Percentiles rank a stretch among this genome's conserved stretches.
phyloP scores from a whole-genome alignment of 805 yeast species.

The Candida parachauliodes region DNA sequence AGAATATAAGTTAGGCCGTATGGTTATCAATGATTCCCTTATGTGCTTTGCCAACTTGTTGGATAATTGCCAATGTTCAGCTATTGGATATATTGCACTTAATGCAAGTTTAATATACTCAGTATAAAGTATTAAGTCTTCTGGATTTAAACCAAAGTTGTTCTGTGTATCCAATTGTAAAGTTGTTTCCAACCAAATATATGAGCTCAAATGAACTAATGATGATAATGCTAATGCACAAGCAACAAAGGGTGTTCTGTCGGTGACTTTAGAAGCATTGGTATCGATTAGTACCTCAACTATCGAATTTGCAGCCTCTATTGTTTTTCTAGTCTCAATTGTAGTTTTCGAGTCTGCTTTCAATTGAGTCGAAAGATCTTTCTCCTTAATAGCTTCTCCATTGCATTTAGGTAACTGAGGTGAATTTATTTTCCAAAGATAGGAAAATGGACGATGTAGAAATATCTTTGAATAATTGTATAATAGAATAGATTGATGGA shows the following conservation, averaged over 20 bases:
- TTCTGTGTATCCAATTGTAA: slow-evolving; percentile 15
- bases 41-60: slow-evolving; percentile 45
- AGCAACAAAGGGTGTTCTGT: slow-evolving; percentile 50
- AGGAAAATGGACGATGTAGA: slow-evolving; percentile 52
- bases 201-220: slow-evolving; percentile 50
- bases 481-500: slow-evolving; percentile 47
- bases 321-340: slow-evolving; percentile 51
- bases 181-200: slow-evolving; percentile 48
- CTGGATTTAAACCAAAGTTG: slow-evolving; percentile 17
- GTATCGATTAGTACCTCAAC: slow-evolving; percentile 46
- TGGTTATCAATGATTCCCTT: slow-evolving; percentile 40
- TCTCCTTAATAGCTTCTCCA: slow-evolving; percentile 12
- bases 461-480: slow-evolving; percentile 52
- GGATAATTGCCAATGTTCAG: slow-evolving; percentile 50
- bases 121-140: slow-evolving; percentile 41
- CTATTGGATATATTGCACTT: slow-evolving; percentile 46
- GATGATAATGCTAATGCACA: slow-evolving; percentile 53
- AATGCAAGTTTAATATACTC: slow-evolving; percentile 49
- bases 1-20: slow-evolving; percentile 39
- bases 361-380: slow-evolving; percentile 13
- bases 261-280: slow-evolving; percentile 37
- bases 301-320: slow-evolving; percentile 50
- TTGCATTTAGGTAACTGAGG: slow-evolving; percentile 14
- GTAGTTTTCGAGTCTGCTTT: slow-evolving; percentile 42
- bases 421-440: slow-evolving; percentile 40